Conservation (phyloP, 2,329 filamentous ascomycete species). For the Cadophora sp. region DNA sequence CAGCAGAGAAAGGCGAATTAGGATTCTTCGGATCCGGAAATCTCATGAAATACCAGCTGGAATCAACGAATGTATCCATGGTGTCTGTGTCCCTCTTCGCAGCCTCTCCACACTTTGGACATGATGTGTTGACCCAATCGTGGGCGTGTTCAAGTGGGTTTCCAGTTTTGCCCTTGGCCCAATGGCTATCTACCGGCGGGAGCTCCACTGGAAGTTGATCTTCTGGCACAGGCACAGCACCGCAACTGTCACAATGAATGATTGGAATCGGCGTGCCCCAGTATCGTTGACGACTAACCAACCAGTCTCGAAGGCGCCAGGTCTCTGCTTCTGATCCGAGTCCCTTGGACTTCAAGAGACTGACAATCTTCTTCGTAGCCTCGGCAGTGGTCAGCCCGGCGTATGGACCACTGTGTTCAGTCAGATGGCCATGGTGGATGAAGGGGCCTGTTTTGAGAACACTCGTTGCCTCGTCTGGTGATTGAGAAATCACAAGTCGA, state of each 20-base stretch:
- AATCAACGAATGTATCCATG: slow-evolving; percentile 97
- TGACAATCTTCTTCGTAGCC: slow-evolving; percentile 66
- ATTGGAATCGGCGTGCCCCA: slow-evolving; percentile 94
- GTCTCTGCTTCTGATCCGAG: slow-evolving; percentile 70
- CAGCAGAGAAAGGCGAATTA: slow-evolving; percentile 65
- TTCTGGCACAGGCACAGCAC: slow-evolving; percentile 78
- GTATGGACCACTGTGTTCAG: slow-evolving; percentile 68
- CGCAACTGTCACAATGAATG: slow-evolving; percentile 79
- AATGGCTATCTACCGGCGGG: slow-evolving; percentile 72
- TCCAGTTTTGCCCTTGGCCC: slow-evolving; percentile 71
- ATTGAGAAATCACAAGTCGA: slow-evolving; percentile 62
- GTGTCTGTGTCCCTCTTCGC: slow-evolving; percentile 89
- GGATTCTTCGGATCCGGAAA: slow-evolving; percentile 76
- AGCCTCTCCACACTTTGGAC: slow-evolving; percentile 73
- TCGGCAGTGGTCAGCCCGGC: slow-evolving; percentile 67
- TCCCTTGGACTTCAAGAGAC: slow-evolving; percentile 57
- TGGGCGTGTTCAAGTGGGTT: slow-evolving; percentile 77
- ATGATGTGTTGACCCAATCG: slow-evolving; percentile 77
- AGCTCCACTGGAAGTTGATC: slow-evolving; percentile 78
- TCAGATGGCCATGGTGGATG: slow-evolving; percentile 71
- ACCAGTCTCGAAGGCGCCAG: slow-evolving; percentile 87
- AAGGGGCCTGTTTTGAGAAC: slow-evolving; percentile 60
- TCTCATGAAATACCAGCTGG: slow-evolving; percentile 90
- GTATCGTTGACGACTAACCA: slow-evolving; percentile 90
- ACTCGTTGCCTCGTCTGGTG: slow-evolving; percentile 54